Evolutionary conservation across 495 filamentous ascomycete species (phyloP).

Genomic region (Cryomyces antarcticus): DNA sequence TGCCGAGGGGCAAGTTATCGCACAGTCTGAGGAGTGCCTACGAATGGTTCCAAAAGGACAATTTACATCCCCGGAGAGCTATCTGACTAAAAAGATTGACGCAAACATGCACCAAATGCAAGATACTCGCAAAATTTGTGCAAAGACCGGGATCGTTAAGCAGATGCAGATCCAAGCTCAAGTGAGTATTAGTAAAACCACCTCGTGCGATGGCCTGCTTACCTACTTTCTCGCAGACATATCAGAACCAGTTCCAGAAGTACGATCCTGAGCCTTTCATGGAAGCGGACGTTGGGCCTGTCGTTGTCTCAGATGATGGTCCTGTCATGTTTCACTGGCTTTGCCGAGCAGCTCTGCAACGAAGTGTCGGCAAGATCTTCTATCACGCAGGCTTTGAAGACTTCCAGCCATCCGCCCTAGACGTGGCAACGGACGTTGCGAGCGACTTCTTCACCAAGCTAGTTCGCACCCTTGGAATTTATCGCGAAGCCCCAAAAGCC

Average conservation of each 20-base stretch:
- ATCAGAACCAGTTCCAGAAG: conserved; percentile 94
- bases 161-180: conserved; percentile 98
- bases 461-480: conserved; percentile 53
- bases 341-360: conserved; percentile 64
- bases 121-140: conserved; percentile 85
- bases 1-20: conserved; percentile 62
- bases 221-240: conserved; percentile 39
- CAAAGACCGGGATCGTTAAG: conserved; percentile 92
- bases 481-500: conserved; percentile 58
- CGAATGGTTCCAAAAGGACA: conserved; percentile 48
- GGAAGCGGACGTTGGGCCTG: conserved; percentile 64
- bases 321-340: conserved; percentile 65
- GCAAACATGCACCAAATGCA: conserved; percentile 91
- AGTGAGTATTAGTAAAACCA: conserved; percentile 25
- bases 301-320: conserved; percentile 72
- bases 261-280: conserved; percentile 82
- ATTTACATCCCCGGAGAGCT: conserved; percentile 61
- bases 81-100: conserved; percentile 59
- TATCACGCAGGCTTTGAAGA: conserved; percentile 97
- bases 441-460: conserved; percentile 78
- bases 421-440: conserved; percentile 76
- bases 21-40: conserved; percentile 65
- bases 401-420: conserved; percentile 82
- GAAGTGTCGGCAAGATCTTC: conserved; percentile 82
- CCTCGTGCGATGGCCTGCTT: not conserved